Conservation (phyloP, 179 eudicot species). For the Nepenthes alata region DNA sequence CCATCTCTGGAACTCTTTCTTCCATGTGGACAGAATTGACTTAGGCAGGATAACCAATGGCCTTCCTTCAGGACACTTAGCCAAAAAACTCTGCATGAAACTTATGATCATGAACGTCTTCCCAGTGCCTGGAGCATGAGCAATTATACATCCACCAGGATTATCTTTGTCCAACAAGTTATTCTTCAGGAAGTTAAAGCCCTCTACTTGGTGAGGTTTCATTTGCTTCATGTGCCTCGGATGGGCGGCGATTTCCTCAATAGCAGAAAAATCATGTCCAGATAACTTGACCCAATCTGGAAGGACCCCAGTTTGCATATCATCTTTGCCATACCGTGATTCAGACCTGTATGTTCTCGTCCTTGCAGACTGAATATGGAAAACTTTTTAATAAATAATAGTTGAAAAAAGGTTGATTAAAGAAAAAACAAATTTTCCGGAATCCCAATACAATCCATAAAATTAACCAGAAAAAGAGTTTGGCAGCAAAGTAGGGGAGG, state of each 20-base stretch:
- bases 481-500: too few species aligned
- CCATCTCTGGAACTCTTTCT: slow-evolving; percentile 76
- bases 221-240: slow-evolving; percentile 80
- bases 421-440: too few species aligned
- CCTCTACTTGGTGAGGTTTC: slow-evolving; percentile 91
- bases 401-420: neutral
- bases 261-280: slow-evolving; percentile 31
- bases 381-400: slow-evolving; percentile 6
- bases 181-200: slow-evolving; percentile 77
- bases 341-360: slow-evolving; percentile 22
- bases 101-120: slow-evolving; percentile 95
- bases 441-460: too few species aligned
- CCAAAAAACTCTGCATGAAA: slow-evolving; percentile 81
- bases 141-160: slow-evolving; percentile 91
- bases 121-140: slow-evolving; percentile 97
- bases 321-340: slow-evolving; percentile 22
- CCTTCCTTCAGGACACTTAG: slow-evolving; percentile 65
- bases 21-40: slow-evolving; percentile 79
- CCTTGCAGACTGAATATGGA: slow-evolving; percentile 25
- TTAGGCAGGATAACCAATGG: slow-evolving; percentile 82
- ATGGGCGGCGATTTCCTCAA: slow-evolving; percentile 51
- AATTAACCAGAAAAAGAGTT: too few species aligned
- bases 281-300: slow-evolving; percentile 34
- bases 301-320: slow-evolving; percentile 9
- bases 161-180: slow-evolving; percentile 57